These are phyloP conservation scores for Aotearoamyces nothofagi DNA, from an alignment of 2,329 filamentous ascomycete genomes.

Conservation along the genomic window DNA sequence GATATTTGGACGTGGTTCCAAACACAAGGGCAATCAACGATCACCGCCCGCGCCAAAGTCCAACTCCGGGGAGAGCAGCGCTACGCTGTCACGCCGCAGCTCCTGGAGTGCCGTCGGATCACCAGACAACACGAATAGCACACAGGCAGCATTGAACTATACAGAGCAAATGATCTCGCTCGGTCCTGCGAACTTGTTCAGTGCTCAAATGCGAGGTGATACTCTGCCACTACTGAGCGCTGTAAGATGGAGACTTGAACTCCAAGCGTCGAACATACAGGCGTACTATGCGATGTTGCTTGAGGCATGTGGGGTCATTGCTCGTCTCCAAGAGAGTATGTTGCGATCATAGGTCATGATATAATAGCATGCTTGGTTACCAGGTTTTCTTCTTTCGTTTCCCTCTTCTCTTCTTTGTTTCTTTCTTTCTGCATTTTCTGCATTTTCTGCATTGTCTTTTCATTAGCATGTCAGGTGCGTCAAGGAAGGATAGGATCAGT, in stretches of 20 bases:
- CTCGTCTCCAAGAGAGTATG: not conserved
- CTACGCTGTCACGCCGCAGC: not conserved
- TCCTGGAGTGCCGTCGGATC: not conserved
- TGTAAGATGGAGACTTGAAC: not conserved
- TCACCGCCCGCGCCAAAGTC: not conserved
- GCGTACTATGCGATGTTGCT: not conserved
- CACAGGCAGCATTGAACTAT: not conserved
- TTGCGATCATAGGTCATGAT: not conserved
- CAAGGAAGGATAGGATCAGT: no score
- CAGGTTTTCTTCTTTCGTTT: not conserved
- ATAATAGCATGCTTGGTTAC: not conserved
- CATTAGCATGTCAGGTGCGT: no score
- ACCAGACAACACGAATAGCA: not conserved
- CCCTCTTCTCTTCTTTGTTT: not conserved
- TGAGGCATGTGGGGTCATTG: not conserved
- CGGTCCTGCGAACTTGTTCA: not conserved
- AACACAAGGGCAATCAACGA: no score
- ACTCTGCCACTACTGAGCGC: not conserved
- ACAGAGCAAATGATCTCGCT: not conserved
- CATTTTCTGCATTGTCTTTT: not conserved
- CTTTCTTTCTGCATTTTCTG: not conserved
- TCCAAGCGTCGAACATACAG: not conserved
- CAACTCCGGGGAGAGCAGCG: not conserved
- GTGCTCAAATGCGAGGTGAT: not conserved
- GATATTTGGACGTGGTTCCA: no score